Base-by-base conservation (phyloP, 129 eudicot species). In the Gnaphalium uliginosum region DNA sequence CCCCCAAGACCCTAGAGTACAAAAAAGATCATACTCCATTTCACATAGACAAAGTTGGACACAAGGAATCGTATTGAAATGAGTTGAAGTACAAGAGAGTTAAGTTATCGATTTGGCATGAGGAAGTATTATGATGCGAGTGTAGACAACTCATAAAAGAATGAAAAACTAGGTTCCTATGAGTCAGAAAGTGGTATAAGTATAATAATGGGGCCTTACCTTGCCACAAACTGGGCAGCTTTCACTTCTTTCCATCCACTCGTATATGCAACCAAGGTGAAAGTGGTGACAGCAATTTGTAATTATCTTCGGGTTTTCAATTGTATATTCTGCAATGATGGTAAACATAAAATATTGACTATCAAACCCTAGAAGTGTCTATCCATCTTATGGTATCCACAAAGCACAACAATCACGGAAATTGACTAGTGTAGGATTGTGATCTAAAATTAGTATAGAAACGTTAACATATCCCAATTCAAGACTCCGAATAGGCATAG, bases 211-310 rank as follows among this genome's bases (percentile, higher is more conserved):
- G 57, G 61, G 63, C 54, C 67, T 74, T 86, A 90, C 96, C 93
- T 86, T 82, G 87, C 93, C 96, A 86, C 96, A 90, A 83, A 90
- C 96, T 18, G 96, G 96, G 76, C 96, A 90, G 81, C 79, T 87
- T 58, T 90, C 93, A 75, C 96, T 90, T 87, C 96, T 84, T 83
- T 90, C 96, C 96, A 90, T 90, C 96, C 96, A 90, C 83, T 90
- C 96, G 23, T 87, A 90, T 81, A 90, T 90, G 84, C 96, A 90
- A 78, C 96, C 93, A 74, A 90, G 89, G 80, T 90, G 96, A 78
- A 83, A 90, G 83, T 90, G 96, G 77, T 90, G 96, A 17, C 89
- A 86, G 83, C 96, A 90, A 74, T 87, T 82, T 23, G 93, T 88
- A 39, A 90, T 62, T 69, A 88, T 88, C 83, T 86, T 88, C 21